These are phyloP conservation scores for Hypoxylon cercidicola DNA, from an alignment of 495 filamentous ascomycete genomes.

Conservation along the genomic window DNA sequence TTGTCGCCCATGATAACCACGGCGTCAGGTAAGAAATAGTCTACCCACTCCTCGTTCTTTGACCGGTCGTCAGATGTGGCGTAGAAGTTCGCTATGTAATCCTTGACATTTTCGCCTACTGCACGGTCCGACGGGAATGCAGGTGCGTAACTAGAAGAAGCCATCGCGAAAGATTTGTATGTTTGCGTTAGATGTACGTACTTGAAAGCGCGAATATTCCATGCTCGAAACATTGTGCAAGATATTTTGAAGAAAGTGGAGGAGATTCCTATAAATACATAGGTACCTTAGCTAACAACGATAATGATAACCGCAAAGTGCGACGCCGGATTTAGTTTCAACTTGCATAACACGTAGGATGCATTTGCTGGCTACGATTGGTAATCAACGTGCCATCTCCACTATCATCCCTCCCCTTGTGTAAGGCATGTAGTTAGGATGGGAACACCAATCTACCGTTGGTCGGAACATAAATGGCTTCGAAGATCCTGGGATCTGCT, in stretches of 20 bases:
- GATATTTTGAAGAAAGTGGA: too few species aligned
- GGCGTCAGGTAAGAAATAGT: constrained; percentile 48
- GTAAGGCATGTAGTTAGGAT: too few species aligned
- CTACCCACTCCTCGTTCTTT: constrained; percentile 52
- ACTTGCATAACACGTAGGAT: constrained; percentile 8
- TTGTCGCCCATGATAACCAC: constrained; percentile 47
- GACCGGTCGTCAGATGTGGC: constrained; percentile 49
- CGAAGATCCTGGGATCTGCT: too few species aligned
- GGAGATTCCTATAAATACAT: background rate
- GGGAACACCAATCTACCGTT: too few species aligned
- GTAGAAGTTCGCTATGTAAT: constrained; percentile 52
- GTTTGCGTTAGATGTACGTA: too few species aligned
- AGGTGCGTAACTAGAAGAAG: constrained; percentile 36
- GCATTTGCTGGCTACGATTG: too few species aligned
- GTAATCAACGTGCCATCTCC: too few species aligned
- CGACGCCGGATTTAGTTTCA: constrained; percentile 10
- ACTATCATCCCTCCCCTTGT: too few species aligned
- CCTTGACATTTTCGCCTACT: constrained; percentile 37
- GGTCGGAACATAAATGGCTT: too few species aligned
- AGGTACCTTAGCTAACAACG: background rate
- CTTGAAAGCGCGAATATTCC: background rate
- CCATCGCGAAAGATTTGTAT: constrained; percentile 1
- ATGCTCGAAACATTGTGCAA: too few species aligned
- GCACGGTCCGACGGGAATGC: constrained; percentile 42
- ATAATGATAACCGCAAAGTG: background rate